These are phyloP conservation scores for Curvularia lunata DNA, from an alignment of 2,329 filamentous ascomycete species.

Conservation along the genomic window DNA sequence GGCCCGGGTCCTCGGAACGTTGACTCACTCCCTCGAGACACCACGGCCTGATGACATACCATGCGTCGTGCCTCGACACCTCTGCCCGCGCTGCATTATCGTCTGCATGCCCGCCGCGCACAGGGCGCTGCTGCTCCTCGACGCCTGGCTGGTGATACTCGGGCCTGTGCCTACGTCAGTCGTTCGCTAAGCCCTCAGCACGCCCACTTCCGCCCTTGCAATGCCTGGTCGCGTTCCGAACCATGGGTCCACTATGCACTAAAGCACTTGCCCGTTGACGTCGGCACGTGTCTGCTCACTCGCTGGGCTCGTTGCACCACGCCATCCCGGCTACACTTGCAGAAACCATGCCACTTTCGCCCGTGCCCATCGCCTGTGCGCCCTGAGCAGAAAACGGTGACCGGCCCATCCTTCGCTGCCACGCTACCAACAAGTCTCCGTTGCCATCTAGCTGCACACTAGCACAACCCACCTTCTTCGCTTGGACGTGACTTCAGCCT, in stretches of 20 bases:
- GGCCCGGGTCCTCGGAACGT: slow-evolving; percentile 13
- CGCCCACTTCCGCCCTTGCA: neutral
- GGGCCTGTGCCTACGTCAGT: slow-evolving; percentile 10
- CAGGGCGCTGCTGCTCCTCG: neutral
- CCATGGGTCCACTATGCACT: slow-evolving; percentile 2
- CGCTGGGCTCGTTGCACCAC: slow-evolving; percentile 9
- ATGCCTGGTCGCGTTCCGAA: neutral
- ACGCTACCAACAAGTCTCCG: slow-evolving; percentile 32
- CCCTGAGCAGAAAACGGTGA: slow-evolving; percentile 16
- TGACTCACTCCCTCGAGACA: slow-evolving; percentile 1
- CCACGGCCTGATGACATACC: neutral
- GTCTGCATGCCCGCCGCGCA: neutral
- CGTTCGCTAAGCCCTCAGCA: slow-evolving; percentile 5
- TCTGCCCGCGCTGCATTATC: slow-evolving; percentile 1
- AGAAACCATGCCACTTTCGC: slow-evolving; percentile 8
- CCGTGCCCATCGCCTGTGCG: slow-evolving; percentile 16
- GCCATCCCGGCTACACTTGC: slow-evolving; percentile 12
- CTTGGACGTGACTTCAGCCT: neutral
- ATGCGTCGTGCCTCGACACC: too few relatives aligned
- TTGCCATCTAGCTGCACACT: slow-evolving; percentile 24
- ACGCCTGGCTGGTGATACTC: neutral
- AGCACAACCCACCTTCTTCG: slow-evolving; percentile 4
- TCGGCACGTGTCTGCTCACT: slow-evolving; percentile 12
- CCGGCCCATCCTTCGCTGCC: slow-evolving; percentile 22
- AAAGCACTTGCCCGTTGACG: slow-evolving; percentile 14